Evolutionary conservation across 805 yeast species (phyloP), one percentile per base, ranked within the genome.

Genomic region (Clavispora carvajalis): DNA sequence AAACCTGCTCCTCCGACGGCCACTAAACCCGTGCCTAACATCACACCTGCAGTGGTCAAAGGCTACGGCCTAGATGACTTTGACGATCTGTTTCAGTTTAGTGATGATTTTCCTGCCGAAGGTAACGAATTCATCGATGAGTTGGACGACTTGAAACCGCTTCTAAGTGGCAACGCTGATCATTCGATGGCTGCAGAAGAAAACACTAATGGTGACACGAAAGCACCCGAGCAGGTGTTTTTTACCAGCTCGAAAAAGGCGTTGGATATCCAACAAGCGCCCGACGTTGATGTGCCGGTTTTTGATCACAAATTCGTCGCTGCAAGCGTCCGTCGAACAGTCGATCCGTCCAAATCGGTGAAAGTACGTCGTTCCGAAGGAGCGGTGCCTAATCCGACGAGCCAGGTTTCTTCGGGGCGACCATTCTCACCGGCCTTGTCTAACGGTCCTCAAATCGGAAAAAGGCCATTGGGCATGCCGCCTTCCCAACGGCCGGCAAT

Each of bases 281-380:
- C 52, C 1, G 44, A 46, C 4, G 57, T 72, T n/a, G 79, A 71
- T 48, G 73, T 81, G 36, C 79, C 85, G 0, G 76, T 73, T 38
- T 77, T 71, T 46, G 76, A 79, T 45, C 59, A 69, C 28, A 54
- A 76, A 74, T 39, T 47, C 75, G 33, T 77, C 77, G 5, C 74
- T 72, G 51, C 46, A 11, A 73, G 69, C 47, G 74, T 79, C 40
- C 53, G 66, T 33, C 58, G 71, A 15, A 80, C 83, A 0, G 66
- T 82, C 11, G 89, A 85, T 57, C 91, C 82, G 34, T 69, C 73
- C 1, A 79, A 75, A 42, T 83, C 90, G 0, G 75, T 78, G 3
- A 89, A 85, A 2, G 66, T 84, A 2, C 76, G 75, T 43, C 62
- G 80, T 22, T 37, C 56, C 15, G 49, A 54, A 29, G 18, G 47